Base-by-base conservation (phyloP, 805 yeast genomes). In the Candida bentonensis region DNA sequence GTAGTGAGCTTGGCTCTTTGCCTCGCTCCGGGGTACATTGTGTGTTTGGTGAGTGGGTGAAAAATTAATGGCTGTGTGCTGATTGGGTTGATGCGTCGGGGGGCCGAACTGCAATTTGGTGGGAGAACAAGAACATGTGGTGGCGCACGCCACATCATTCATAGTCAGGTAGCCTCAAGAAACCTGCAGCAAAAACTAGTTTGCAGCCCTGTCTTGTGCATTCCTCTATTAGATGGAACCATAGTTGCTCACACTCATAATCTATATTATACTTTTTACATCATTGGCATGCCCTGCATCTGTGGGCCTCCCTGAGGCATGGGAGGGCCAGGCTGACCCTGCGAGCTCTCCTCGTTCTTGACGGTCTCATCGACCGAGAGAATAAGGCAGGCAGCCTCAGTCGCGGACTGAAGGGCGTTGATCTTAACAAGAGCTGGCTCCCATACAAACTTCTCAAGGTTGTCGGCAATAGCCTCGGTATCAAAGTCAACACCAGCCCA, bases 401-500 rank as follows among this genome's bases (percentile, higher is more conserved):
- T 82, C 21, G 99, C 99, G 56, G 94, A 80, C 62, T 79, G 81
- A 47, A 92, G 68, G n/a, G 97, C 96, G 62, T 92, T 92, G 48
- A 78, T 74, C 66, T 92, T 92, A 43, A 89, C 94, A 54, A 92
- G 73, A 39, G 96, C 80, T 2, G 99, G 99, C 64, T 92, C 99
- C 99, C 99, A 92, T 46, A 92, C 94, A 57, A 85, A 89, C 49
- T 72, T 76, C 44, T 74, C 78, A 69, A 87, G 76, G 60, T 88
- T 92, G 63, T 89, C 80, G 40, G 87, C 87, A 48, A 87, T 79
- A 15, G 53, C 55, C 60, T 86, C 97, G 48, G 76, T 76, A 47
- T 77, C 82, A 67, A 92, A 92, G 65, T 92, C 96, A 48, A 92
- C 78, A 52, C 99, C 99, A 50, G 70, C 79, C 92, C 95, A 85